Conservation (phyloP, 441 rosid genomes). For the Sinapis alba region DNA sequence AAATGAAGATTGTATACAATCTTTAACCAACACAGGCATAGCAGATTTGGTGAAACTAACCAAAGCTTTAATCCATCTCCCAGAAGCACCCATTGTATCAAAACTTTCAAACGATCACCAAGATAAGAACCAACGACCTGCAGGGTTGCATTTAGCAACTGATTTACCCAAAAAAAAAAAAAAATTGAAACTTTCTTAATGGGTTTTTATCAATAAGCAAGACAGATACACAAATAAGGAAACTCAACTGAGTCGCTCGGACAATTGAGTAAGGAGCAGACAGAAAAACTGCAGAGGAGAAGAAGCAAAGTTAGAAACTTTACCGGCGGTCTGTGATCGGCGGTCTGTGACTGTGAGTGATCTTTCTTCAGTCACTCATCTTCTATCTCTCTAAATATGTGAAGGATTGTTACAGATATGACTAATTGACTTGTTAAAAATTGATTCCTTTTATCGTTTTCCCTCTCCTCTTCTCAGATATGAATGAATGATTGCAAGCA, state of each 20-base stretch:
- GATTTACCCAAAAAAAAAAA: background rate
- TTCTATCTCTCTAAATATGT: background rate
- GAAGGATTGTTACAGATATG: background rate
- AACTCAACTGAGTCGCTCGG: constrained; percentile 16
- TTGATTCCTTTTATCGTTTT: constrained; percentile 17
- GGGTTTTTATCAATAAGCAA: background rate
- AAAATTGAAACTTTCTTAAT: constrained; percentile 11
- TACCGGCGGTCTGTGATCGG: constrained; percentile 22
- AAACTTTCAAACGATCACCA: constrained; percentile 21
- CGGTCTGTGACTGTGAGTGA: background rate
- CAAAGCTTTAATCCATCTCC: constrained; percentile 93
- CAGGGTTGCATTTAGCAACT: constrained; percentile 14
- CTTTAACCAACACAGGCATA: background rate
- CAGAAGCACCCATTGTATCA: constrained; percentile 78
- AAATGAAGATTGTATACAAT: background rate
- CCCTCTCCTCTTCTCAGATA: constrained; percentile 32
- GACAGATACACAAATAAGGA: background rate
- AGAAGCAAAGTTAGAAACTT: constrained; percentile 1
- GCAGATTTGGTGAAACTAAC: constrained; percentile 77
- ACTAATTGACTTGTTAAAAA: background rate
- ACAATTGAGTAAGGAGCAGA: background rate
- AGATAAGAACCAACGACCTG: constrained; percentile 34
- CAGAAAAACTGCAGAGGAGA: background rate
- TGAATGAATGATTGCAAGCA: constrained; percentile 8
- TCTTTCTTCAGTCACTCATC: background rate